A percentile compares a stretch with the other conserved stretches of the same genome.
phyloP scores from a whole-genome alignment of 1,284 basidiomycete genomes.

The Mixia osmundae region DNA sequence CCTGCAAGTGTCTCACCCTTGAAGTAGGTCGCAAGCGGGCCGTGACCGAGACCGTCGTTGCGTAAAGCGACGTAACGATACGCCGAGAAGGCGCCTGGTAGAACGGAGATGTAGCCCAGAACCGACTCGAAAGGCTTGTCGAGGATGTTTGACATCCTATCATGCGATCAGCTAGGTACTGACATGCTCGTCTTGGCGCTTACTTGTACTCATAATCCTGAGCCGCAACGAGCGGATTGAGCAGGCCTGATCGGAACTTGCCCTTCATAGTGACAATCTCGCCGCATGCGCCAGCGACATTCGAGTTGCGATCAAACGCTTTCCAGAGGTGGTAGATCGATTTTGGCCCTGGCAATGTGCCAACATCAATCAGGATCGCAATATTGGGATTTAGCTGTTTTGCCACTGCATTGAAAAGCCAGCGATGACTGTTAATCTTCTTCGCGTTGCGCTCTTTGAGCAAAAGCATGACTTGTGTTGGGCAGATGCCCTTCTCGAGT shows the following conservation, averaged over 20 bases:
- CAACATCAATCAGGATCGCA: constrained; percentile 81
- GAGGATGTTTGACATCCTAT: constrained; percentile 18
- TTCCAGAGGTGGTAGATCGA: constrained; percentile 93
- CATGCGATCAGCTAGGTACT: constrained; percentile 2
- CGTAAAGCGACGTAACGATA: constrained; percentile 66
- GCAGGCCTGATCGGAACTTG: constrained; percentile 34
- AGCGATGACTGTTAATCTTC: constrained; percentile 19
- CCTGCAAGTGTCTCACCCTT: constrained; percentile 67
- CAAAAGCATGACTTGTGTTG: constrained; percentile 23
- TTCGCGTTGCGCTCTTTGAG: constrained; percentile 21
- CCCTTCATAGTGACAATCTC: constrained; percentile 9
- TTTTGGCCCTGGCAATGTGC: constrained; percentile 69
- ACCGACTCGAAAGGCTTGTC: constrained; percentile 61
- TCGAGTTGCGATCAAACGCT: constrained; percentile 47
- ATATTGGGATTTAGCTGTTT: constrained; percentile 41
- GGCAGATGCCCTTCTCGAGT: constrained; percentile 12
- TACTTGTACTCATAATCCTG: constrained; percentile 71
- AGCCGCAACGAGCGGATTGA: constrained; percentile 66
- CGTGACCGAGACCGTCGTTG: constrained; percentile 57
- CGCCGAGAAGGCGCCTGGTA: constrained; percentile 67
- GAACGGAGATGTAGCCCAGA: constrained; percentile 72
- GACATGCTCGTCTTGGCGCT: constrained; percentile 46
- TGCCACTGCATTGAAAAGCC: constrained; percentile 26
- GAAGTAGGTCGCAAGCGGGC: constrained; percentile 78
- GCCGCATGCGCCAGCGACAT: constrained; percentile 57